Percentiles rank a stretch among this genome's conserved stretches.
Conservation (phyloP, 768 basidiomycete species). For the Naganishia kalamii region DNA sequence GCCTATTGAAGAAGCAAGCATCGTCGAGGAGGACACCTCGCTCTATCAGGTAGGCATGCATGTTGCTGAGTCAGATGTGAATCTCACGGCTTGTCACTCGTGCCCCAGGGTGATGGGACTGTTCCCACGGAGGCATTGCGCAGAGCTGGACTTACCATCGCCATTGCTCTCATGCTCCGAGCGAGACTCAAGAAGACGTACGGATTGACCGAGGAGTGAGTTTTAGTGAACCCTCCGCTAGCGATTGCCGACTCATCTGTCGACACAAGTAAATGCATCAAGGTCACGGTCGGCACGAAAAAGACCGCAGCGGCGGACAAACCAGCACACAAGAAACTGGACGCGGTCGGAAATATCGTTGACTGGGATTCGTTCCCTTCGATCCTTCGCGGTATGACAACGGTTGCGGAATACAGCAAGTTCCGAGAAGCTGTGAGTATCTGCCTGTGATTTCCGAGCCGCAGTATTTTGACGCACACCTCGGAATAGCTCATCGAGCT, state of each 20-base stretch:
- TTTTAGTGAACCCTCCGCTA: slow-evolving; percentile 19
- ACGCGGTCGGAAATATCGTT: slow-evolving; percentile 56
- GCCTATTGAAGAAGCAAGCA: slow-evolving; percentile 12
- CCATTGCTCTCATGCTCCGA: slow-evolving; percentile 82
- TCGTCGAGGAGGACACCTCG: slow-evolving; percentile 16
- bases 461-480: not conserved
- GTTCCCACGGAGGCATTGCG: slow-evolving; percentile 21
- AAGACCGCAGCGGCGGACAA: slow-evolving; percentile 85
- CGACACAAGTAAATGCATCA: slow-evolving; percentile 71
- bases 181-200: slow-evolving; percentile 76
- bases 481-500: not conserved
- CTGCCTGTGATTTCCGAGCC: not conserved
- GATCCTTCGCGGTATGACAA: slow-evolving; percentile 53
- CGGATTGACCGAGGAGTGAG: slow-evolving; percentile 83
- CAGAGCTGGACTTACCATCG: slow-evolving; percentile 61
- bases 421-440: slow-evolving; percentile 63
- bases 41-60: not conserved
- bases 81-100: not conserved
- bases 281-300: slow-evolving; percentile 71
- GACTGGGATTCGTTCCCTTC: slow-evolving; percentile 67
- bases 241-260: not conserved
- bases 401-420: slow-evolving; percentile 56
- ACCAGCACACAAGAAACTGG: slow-evolving; percentile 60
- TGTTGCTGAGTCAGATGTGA: not conserved
- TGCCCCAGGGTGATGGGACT: not conserved